A percentile compares a stretch with the other conserved stretches of the same genome.
Evolutionary conservation across 2,329 filamentous ascomycete species (phyloP).

Genomic region (Arthrobotrys conoides): DNA sequence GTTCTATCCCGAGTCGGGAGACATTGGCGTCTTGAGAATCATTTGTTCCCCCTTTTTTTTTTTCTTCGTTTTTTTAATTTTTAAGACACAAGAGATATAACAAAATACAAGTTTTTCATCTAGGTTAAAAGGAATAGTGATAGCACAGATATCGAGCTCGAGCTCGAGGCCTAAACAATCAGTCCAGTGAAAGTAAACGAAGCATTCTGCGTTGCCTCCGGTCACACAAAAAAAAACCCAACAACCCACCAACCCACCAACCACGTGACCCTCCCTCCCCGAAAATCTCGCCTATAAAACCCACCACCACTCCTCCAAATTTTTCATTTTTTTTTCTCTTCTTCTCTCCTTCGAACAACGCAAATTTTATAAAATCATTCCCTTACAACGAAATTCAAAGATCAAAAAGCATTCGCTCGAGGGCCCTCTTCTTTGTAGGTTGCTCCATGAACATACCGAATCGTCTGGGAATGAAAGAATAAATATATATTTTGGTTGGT

Average conservation of each 20-base stretch:
- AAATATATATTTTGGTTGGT: conserved; percentile 66
- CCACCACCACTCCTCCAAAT: neutral
- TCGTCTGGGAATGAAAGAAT: conserved; percentile 59
- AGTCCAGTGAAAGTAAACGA: too few relatives aligned
- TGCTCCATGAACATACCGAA: conserved; percentile 60
- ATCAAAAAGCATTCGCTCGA: conserved; percentile 60
- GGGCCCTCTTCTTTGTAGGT: conserved; percentile 4
- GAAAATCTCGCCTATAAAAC: conserved; percentile 23
- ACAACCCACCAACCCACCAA: neutral
- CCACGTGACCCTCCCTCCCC: conserved; percentile 9
- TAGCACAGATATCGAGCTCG: too few relatives aligned
- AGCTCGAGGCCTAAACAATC: too few relatives aligned
- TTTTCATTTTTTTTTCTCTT: conserved; percentile 29
- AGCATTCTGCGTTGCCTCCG: too few relatives aligned
- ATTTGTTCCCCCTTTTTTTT: too few relatives aligned
- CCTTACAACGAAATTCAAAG: conserved; percentile 45
- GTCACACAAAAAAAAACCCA: conserved; percentile 4
- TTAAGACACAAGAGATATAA: too few relatives aligned
- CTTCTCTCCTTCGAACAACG: conserved; percentile 48
- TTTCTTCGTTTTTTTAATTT: too few relatives aligned
- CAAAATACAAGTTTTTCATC: too few relatives aligned
- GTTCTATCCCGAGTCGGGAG: too few relatives aligned
- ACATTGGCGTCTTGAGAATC: too few relatives aligned
- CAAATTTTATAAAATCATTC: conserved; percentile 58
- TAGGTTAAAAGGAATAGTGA: too few relatives aligned